A percentile compares a stretch with the other conserved stretches of the same genome.
Evolutionary conservation across 192 early-diverging fungal species (phyloP).

Genomic region (Backusella parvicylindrica): DNA sequence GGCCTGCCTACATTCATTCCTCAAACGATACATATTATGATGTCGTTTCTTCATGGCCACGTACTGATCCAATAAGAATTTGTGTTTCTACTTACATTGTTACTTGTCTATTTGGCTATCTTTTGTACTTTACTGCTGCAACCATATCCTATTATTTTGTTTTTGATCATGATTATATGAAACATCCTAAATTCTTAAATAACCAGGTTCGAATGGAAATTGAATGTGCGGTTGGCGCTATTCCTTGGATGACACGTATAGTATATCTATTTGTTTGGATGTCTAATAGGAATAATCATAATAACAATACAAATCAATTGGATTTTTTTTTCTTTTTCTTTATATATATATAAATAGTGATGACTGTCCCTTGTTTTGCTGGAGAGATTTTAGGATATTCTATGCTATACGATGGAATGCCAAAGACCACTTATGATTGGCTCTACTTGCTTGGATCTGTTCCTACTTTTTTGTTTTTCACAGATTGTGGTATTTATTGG

Average conservation of each 20-base stretch:
- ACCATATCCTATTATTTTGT: conserved; percentile 77
- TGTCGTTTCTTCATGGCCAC: conserved; percentile 39
- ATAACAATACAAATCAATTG: not conserved
- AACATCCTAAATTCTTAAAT: conserved; percentile 89
- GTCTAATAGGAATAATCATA: too few species aligned
- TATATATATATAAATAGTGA: conserved; percentile 35
- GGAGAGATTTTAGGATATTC: conserved; percentile 90
- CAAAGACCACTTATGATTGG: conserved; percentile 57
- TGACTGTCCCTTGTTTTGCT: conserved; percentile 90
- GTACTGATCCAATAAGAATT: conserved; percentile 41
- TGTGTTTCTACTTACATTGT: conserved; percentile 55
- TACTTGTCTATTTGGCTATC: conserved; percentile 62
- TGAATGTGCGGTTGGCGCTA: conserved; percentile 64
- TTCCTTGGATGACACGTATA: conserved; percentile 69
- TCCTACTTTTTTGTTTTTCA: conserved; percentile 80
- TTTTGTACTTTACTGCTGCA: conserved; percentile 79
- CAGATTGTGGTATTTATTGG: conserved; percentile 96
- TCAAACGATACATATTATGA: conserved; percentile 34
- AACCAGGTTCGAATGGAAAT: conserved; percentile 92
- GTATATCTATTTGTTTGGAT: not conserved
- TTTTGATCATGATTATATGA: conserved; percentile 83
- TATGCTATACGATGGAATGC: conserved; percentile 42
- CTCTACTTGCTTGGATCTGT: conserved; percentile 66
- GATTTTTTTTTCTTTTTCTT: not conserved
- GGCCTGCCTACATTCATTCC: conserved; percentile 27